A percentile compares a stretch with the other conserved stretches of the same genome.
phyloP scores from a whole-genome alignment of 352 stramenopile genomes.

The Phytopythium oedochilum region DNA sequence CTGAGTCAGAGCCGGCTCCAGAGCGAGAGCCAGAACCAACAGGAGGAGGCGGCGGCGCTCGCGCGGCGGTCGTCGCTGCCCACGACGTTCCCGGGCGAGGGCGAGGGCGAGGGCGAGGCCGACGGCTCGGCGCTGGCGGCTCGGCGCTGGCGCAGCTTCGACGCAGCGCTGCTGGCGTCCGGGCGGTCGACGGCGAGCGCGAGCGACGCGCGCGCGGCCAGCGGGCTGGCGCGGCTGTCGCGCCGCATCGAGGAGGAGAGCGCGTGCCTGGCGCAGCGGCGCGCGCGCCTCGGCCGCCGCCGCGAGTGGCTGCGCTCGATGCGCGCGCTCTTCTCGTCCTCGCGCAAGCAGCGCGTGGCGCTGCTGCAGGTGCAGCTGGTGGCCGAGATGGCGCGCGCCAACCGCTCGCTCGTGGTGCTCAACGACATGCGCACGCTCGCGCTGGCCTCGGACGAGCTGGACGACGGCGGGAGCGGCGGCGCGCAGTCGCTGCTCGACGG shows the following conservation, averaged over 20 bases:
- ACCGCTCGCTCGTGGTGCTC: constrained; percentile 51
- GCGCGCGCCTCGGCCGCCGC: constrained; percentile 30
- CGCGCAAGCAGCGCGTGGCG: constrained; percentile 46
- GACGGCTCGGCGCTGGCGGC: constrained; percentile 6
- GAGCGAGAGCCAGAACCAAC: background rate
- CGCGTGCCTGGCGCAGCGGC: constrained; percentile 32
- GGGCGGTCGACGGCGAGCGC: constrained; percentile 18
- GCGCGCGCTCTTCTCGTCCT: constrained; percentile 34
- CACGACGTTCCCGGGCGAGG: constrained; percentile 38
- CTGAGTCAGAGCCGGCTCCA: constrained; percentile 3
- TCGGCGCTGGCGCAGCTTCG: constrained; percentile 16
- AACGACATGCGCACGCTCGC: constrained; percentile 37
- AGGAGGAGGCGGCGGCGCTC: constrained; percentile 12
- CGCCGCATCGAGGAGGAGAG: constrained; percentile 51
- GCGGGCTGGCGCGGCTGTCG: constrained; percentile 33
- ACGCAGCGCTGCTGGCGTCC: constrained; percentile 15
- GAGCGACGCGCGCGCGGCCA: constrained; percentile 16
- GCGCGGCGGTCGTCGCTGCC: constrained; percentile 64
- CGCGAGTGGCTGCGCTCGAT: constrained; percentile 51
- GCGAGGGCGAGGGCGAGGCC: too few species aligned
- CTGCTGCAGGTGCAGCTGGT: constrained; percentile 69
- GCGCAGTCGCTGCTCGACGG: constrained; percentile 48
- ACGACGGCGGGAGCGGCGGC: constrained; percentile 8
- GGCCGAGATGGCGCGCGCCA: constrained; percentile 52
- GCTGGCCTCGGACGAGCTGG: constrained; percentile 19